A percentile compares a stretch with the other conserved stretches of the same genome.
These are phyloP conservation scores for Aureobasidium sp. DNA, from an alignment of 2,329 filamentous ascomycete species.

Conservation along the genomic window DNA sequence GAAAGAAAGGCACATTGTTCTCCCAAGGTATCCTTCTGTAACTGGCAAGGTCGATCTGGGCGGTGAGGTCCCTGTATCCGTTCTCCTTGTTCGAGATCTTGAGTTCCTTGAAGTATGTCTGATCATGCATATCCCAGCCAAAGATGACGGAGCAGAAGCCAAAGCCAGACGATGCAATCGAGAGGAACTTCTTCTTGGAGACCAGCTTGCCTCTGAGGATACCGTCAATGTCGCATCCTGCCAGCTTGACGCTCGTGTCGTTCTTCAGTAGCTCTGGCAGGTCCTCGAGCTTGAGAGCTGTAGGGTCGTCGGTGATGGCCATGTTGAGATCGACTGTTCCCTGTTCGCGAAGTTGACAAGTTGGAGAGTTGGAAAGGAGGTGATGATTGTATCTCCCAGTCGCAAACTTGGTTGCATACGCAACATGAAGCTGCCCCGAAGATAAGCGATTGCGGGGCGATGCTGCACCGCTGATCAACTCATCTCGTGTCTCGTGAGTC, in stretches of 20 bases:
- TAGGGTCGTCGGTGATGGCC: conserved; percentile 29
- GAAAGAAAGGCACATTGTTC: conserved; percentile 74
- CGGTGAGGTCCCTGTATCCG: conserved; percentile 79
- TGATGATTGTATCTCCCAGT: neutral
- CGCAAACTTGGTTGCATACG: neutral
- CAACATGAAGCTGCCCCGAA: neutral
- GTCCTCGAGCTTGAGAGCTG: conserved; percentile 53
- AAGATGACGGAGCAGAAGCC: conserved; percentile 94
- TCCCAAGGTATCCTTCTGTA: conserved; percentile 90
- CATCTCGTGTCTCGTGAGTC: neutral
- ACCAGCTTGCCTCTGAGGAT: conserved; percentile 83
- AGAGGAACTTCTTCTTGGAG: conserved; percentile 88
- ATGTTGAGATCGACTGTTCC: conserved; percentile 20
- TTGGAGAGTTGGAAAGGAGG: neutral
- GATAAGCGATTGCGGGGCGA: conserved; percentile 9
- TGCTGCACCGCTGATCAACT: neutral
- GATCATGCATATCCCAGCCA: conserved; percentile 96
- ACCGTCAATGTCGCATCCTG: conserved; percentile 80
- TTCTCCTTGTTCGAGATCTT: conserved; percentile 85
- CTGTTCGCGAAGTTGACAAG: no score
- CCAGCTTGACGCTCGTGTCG: conserved; percentile 78
- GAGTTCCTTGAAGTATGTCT: conserved; percentile 79
- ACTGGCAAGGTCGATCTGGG: conserved; percentile 68
- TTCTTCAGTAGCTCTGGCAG: conserved; percentile 60
- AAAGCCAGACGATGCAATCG: conserved; percentile 71